These are phyloP conservation scores for Parascedosporium putredinis DNA, from an alignment of 2,329 filamentous ascomycete species.

Conservation along the genomic window DNA sequence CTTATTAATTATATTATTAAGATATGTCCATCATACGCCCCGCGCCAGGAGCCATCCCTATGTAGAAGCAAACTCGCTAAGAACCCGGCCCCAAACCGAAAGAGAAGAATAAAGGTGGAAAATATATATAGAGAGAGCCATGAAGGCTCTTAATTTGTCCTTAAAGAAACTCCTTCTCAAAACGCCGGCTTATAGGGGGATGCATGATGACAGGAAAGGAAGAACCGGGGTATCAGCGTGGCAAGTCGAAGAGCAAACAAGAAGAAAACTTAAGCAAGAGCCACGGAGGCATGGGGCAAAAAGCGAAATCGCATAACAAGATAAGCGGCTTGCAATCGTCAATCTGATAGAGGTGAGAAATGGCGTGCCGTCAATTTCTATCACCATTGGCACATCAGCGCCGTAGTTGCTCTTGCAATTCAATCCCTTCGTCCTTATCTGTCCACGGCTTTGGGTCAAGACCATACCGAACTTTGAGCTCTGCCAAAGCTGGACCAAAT, in stretches of 20 bases:
- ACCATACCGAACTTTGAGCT: constrained; percentile 33
- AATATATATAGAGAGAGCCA: neutral
- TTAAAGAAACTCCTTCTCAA: no score
- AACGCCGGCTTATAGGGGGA: neutral
- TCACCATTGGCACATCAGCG: neutral
- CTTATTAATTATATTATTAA: no score
- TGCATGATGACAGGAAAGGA: no score
- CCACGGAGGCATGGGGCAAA: neutral
- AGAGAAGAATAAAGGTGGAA: neutral
- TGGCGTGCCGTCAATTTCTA: no score
- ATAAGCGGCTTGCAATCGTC: no score
- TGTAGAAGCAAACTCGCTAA: no score
- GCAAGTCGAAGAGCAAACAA: neutral
- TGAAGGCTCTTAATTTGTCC: no score
- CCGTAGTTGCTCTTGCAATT: neutral
- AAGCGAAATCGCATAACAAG: neutral
- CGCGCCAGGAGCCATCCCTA: no score
- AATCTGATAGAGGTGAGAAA: no score
- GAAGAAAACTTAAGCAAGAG: neutral
- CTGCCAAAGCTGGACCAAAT: constrained; percentile 50
- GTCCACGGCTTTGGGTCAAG: constrained; percentile 8
- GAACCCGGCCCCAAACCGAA: no score
- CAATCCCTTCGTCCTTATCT: constrained; percentile 2
- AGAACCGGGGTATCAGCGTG: no score
- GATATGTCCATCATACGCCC: no score